Base-by-base conservation (phyloP, 2,329 filamentous ascomycete species). In the Colletotrichum sp. region DNA sequence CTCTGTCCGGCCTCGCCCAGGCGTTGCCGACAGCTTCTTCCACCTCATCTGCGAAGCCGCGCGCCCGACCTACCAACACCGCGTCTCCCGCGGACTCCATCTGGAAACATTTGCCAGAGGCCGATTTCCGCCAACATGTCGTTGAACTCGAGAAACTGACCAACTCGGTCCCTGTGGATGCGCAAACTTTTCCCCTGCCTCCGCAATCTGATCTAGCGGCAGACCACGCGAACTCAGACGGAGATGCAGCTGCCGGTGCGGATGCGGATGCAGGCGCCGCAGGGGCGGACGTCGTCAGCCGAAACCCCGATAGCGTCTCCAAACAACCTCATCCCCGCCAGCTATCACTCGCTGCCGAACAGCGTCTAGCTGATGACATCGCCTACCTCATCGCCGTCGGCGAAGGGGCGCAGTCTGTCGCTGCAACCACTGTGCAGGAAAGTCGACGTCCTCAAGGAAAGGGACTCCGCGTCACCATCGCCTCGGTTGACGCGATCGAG, bases 351-450 rank as follows among this genome's bases (percentile, higher is more conserved):
- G 68, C 65, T 16, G n/a, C 43, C 2, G 77, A 78, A 24, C 77
- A 78, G 21, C 65, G 72, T 4, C 71, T 78, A 9, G 71, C 77
- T 6, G 75, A 78, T 39, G 77, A 78, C 18, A 64, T 75, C n/a
- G 69, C 77, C 6, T 77, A 67, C 32, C 59, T 78, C 3, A 61
- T 74, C 7, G 77, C 77, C 6, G 71, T 78, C 26, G 77, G 77
- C 9, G 77, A 78, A 39, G 77, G 77, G 21, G 77, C 77, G 21
- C 77, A 78, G 68, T 77, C 75, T 6, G 77, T 78, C 18, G 77
- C 77, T 48, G 77, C 77, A 21, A 57, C 77, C 18, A 78, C 77
- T 9, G 60, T 78, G 10, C 77, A 78, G 55, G 75, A 77, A 61
- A 28, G 34, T 36, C 64, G 61, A 4, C 10, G 26, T 13, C 28